Evolutionary conservation across 106 monocot genomes (phyloP), one percentile per base, ranked within the genome.

Genomic region (Allium fistulosum): DNA sequence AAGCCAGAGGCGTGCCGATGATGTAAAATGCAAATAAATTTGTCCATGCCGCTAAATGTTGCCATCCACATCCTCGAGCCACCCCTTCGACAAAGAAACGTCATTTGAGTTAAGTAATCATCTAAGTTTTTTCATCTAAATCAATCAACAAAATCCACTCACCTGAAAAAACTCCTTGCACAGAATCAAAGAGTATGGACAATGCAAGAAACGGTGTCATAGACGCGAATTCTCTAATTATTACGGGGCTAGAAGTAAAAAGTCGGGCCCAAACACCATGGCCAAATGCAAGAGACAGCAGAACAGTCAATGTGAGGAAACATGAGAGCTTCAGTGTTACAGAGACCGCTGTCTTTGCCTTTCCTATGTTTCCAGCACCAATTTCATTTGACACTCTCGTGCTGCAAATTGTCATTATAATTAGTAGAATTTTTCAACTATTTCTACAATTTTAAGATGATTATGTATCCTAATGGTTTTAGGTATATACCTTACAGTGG

Each of bases 11-110:
- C 76, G 82, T 83, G 57, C 89, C 93, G 46, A 94, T 74, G 11
- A 77, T 18, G 59, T 90, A 86, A 58, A 90, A 94, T 2, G 86
- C 82, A 10, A 70, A 71, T 17, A 94, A 70, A 73, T 94, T 89
- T 55, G 93, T 94, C 84, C 79, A 82, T 46, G 90, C 93, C 26
- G 89, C 89, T 67, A 94, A 69, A 63, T 88, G 84, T 68, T 94
- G 89, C 90, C 84, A 94, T 56, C 93, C 90, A 72, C 89, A 86
- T 49, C 93, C 93, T 76, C 93, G 89, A 14, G 93, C 57, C 17
- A 90, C 93, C 48, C 93, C 85, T 86, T 66, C 63, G 3, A 68
- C 26, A 53, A 55, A 15, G 61, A 6, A 71, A 71, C 12, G 17
- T 48, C 8, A 46, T n/a, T 37, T n/a, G n/a, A n/a, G n/a, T n/a